Base-by-base conservation (phyloP, 768 basidiomycete genomes). In the Leccinum incarnatum region DNA sequence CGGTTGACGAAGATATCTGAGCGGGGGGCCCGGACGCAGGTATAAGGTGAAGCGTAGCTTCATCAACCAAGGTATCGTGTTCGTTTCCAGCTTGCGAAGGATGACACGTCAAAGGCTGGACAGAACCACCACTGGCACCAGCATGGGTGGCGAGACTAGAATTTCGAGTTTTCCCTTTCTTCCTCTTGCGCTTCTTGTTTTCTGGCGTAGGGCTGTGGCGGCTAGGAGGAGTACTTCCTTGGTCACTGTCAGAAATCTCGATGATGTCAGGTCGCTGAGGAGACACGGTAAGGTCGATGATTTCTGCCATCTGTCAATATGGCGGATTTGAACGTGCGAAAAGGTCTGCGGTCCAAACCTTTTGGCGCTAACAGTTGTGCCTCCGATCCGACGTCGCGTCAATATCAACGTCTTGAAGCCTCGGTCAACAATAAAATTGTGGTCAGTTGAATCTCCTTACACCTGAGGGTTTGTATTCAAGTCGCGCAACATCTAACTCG, bases 21-120 rank as follows among this genome's bases (percentile, higher is more conserved):
- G 68, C 60, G 57, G 73, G n/a, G 74, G 79, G 32, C 68, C 68
- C 79, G 42, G 42, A 45, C 70, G 63, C 74, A 78, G 59, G 81
- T 72, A 21, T 75, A 74, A 25, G 80, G 66, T 29, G 65, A 69
- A 65, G 50, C 45, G 50, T n/a, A 56, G 62, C 51, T 57, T 15
- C 53, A n/a, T 55, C 19, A 34, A 45, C 51, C 42, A 56, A 42
- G 19, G 42, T 11, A 25, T 40, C 54, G 56, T 10, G 57, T 27
- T 51, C 48, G 53, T 40, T 46, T 49, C 30, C 63, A 30, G 30
- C 37, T 42, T 63, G 63, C 5, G 51, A 64, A 12, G 72, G 66
- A 53, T 60, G 65, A 29, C 55, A 49, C 53, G 66, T 66, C 37
- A 68, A 64, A 53, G 60, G 63, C 17, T 54, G 65, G 17, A 46